Percentiles rank a stretch among this genome's conserved stretches.
phyloP scores from a whole-genome alignment of 2,329 filamentous ascomycete species.

The Cercospora janseana region DNA sequence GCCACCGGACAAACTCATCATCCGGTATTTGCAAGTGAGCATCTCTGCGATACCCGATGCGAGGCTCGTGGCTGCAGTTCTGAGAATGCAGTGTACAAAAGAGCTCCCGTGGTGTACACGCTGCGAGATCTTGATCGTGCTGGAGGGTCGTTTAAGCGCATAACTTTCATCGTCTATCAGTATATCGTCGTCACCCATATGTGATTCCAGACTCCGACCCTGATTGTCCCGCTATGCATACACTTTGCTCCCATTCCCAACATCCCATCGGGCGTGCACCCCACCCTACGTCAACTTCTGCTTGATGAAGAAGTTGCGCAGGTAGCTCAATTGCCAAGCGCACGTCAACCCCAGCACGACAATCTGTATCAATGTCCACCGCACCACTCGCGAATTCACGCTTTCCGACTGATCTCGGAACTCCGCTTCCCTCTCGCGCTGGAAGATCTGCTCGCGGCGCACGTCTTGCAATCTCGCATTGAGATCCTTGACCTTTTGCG shows the following conservation, averaged over 20 bases:
- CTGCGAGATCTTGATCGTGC: background rate
- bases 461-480: conserved; percentile 86
- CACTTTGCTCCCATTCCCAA: conserved; percentile 4
- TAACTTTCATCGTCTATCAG: conserved; percentile 11
- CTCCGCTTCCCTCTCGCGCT: conserved; percentile 95
- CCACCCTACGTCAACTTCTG: conserved; percentile 83
- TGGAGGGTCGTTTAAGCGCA: background rate
- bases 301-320: conserved; percentile 98
- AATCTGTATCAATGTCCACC: conserved; percentile 91
- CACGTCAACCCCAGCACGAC: conserved; percentile 81
- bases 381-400: conserved; percentile 86
- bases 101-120: background rate
- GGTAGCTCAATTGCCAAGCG: conserved; percentile 93
- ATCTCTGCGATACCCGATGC: too few relatives aligned
- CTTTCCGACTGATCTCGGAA: conserved; percentile 96
- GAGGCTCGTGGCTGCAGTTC: too few relatives aligned
- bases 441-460: conserved; percentile 91
- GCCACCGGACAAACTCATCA: too few relatives aligned
- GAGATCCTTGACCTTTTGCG: conserved; percentile 82
- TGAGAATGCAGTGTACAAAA: background rate
- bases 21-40: too few relatives aligned
- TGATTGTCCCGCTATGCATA: conserved; percentile 18
- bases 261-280: too few relatives aligned
- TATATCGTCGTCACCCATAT: conserved; percentile 5
- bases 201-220: conserved; percentile 13